These are phyloP conservation scores for Paramecium sexaurelia DNA, from an alignment of 73 alveolate genomes.

Conservation along the genomic window DNA sequence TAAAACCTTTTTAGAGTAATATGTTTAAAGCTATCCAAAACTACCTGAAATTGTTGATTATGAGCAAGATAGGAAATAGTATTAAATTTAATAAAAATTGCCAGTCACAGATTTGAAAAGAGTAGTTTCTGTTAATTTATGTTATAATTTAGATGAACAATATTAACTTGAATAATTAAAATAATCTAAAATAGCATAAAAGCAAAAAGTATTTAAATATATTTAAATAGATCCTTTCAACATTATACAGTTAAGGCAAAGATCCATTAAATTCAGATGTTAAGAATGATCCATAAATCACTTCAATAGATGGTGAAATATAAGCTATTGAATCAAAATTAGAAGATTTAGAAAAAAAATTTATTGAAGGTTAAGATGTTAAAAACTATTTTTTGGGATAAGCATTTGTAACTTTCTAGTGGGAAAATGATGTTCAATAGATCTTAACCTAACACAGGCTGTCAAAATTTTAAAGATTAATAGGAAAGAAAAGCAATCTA, in stretches of 20 bases:
- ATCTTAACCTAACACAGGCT: neutral
- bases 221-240: neutral
- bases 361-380: constrained; percentile 5
- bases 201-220: neutral
- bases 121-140: constrained; percentile 21
- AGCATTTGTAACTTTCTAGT: constrained; percentile 64
- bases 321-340: neutral
- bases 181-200: neutral
- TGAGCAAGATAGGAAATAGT: constrained; percentile 31
- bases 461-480: neutral
- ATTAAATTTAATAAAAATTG: neutral
- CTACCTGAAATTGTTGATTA: neutral
- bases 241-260: neutral
- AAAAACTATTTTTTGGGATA: constrained; percentile 52
- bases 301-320: neutral
- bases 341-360: constrained; percentile 43
- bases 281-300: neutral
- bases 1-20: neutral
- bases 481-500: constrained; percentile 38
- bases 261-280: neutral
- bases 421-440: constrained; percentile 59
- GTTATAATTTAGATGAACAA: constrained; percentile 13
- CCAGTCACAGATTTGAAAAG: neutral
- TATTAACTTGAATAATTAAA: neutral
- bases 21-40: neutral